Evolutionary conservation across 768 basidiomycete genomes (phyloP), one percentile per base, ranked within the genome.

Genomic region (Hericium erinaceus): DNA sequence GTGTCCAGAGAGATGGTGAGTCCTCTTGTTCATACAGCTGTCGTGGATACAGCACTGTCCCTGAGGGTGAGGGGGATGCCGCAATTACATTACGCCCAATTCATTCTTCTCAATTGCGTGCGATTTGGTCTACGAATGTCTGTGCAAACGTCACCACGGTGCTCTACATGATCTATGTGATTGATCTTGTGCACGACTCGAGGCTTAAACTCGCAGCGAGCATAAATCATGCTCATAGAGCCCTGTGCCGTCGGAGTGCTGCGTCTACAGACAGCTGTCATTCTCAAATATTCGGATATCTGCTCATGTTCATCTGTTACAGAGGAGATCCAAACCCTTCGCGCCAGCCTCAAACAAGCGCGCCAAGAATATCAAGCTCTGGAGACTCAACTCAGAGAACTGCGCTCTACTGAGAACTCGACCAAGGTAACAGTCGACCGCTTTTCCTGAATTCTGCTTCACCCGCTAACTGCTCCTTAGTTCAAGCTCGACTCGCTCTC

Each of bases 401-500:
- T 89, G 53, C 79, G 84, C 61, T 87, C 90, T 10, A 71, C 80
- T 1, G 87, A 92, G 62, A 84, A 87, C 5, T 83, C 92, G 8
- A 86, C 84, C 39, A 88, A 86, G 73, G 88, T 89, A 64, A 64
- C 12, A 71, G 64, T 28, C 33, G 22, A 37, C 15, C 18, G 33
- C 48, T 28, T 26, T 16, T 40, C 22, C 39, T 54, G n/a, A 5
- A 24, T 20, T 33, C 33, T 33, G 52, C 41, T 58, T 62, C 55
- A 52, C 52, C 37, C 51, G 39, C 52, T 59, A 8, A 58, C 16
- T 6, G 13, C 54, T 59, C 26, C 52, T 3, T 67, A 95, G 88
- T 95, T 94, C 78, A 92, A 90, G 71, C 69, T 94, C 58, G 87
- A 94, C 58, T 84, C 91, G 1, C 77, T 91, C 13, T 77, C 84